Evolutionary conservation across 176 grass and related monocot species (phyloP), one percentile per base, ranked within the genome.

Genomic region (Carex parvula): DNA sequence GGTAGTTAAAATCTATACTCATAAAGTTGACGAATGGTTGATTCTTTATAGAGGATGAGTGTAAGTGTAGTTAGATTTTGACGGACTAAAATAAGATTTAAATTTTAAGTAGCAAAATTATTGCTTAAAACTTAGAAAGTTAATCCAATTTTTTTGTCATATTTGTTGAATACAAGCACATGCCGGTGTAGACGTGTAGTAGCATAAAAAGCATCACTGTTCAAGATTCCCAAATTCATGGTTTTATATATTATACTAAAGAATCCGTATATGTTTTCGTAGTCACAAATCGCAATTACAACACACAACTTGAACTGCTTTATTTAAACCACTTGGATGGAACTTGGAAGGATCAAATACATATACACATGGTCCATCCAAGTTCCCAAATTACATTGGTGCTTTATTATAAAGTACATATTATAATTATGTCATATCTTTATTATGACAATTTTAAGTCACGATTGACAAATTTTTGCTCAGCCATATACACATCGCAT

Each of bases 21-120:
- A 64, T 24, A 14, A 81, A 81, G 60, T 81, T 62, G 55, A 64
- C 58, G 10, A 81, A 81, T n/a, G 6, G 73, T 56, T 52, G 48
- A 76, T 30, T 76, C 16, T 76, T 48, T 2, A 55, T 53, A 6
- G 22, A 6, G 18, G 1, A 30, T 56, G 48, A 77, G 18, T 22
- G 8, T 56, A 0, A 77, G 18, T 22, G 8, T 56, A 0, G 24
- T 9, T 56, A 17, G 72, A 76, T 76, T 76, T 55, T 76, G 22
- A 55, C 22, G 21, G 71, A 15, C 12, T 75, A 76, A 55, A 75
- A 44, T 32, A 76, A 76, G 48, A 30, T 54, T n/a, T 75, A 29
- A 6, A 30, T 52, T 50, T 74, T 0, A 24, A 14, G 41, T 22
- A 52, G 64, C 21, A 24, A 24, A 52, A 24, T 24, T 48, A 73